These are phyloP conservation scores for Coniella vitis DNA, from an alignment of 2,329 filamentous ascomycete genomes.

Conservation along the genomic window DNA sequence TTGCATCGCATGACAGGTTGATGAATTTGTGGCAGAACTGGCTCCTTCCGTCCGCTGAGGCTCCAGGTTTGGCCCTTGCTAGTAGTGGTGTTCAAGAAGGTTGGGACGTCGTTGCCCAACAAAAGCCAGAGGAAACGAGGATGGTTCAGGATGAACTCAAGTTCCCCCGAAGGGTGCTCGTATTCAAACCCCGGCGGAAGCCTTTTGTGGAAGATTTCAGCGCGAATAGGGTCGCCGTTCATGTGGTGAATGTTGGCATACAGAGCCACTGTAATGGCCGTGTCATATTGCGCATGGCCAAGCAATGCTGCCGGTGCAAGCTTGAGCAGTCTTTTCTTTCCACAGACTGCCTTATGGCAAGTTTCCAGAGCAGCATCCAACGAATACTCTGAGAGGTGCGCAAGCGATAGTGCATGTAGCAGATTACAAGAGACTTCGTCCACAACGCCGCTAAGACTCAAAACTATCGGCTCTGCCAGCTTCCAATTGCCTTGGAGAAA, in stretches of 20 bases:
- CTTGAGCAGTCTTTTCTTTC: conserved; percentile 20
- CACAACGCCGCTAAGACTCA: conserved; percentile 10
- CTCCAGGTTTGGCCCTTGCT: background rate
- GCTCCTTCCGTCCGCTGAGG: background rate
- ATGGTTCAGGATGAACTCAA: conserved; percentile 2
- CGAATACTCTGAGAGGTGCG: conserved; percentile 17
- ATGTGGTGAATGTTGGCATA: conserved; percentile 21
- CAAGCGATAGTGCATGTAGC: conserved; percentile 20
- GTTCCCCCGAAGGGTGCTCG: conserved; percentile 1
- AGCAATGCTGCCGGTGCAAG: background rate
- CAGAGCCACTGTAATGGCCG: conserved; percentile 19
- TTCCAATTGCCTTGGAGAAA: conserved; percentile 20
- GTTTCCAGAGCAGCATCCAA: conserved; percentile 20
- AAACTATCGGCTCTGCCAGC: conserved; percentile 18
- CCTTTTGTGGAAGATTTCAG: conserved; percentile 19
- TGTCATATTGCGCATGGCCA: conserved; percentile 11
- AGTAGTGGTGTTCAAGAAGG: background rate
- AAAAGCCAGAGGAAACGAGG: background rate
- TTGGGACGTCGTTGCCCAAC: background rate
- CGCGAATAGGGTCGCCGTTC: conserved; percentile 20
- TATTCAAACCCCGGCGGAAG: conserved; percentile 8
- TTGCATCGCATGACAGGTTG: background rate
- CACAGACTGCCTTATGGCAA: conserved; percentile 19
- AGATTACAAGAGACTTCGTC: conserved; percentile 19
- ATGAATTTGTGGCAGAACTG: background rate